phyloP scores from a whole-genome alignment of 257 asterid species.

The Buddleja alternifolia region DNA sequence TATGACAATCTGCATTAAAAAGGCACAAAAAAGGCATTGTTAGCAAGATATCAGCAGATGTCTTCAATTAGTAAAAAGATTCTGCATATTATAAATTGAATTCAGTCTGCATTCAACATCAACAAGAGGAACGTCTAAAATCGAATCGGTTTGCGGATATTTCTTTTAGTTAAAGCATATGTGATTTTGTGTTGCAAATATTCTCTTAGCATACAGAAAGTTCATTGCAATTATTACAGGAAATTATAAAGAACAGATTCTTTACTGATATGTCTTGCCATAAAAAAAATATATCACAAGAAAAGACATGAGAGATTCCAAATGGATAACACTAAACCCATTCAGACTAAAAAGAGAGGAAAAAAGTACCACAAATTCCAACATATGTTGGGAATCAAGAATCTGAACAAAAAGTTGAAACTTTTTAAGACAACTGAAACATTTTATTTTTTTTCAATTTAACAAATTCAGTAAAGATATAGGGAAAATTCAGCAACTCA shows the following conservation, averaged over 20 bases:
- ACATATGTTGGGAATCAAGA: slow-evolving; percentile 40
- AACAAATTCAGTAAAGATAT: slow-evolving; percentile 10
- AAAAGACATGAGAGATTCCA: slow-evolving; percentile 24
- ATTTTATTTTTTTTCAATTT: slow-evolving; percentile 7
- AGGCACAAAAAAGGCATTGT: not conserved
- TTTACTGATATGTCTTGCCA: slow-evolving; percentile 22
- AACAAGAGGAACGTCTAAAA: not conserved
- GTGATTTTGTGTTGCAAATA: not conserved
- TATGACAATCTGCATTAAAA: slow-evolving; percentile 33
- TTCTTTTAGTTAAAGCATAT: no score
- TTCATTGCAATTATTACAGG: slow-evolving; percentile 16
- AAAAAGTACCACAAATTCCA: slow-evolving; percentile 28
- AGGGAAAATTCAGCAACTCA: not conserved
- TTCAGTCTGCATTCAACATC: slow-evolving; percentile 19
- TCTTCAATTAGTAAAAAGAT: slow-evolving; percentile 7
- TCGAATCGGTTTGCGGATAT: no score
- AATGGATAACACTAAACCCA: slow-evolving; percentile 23
- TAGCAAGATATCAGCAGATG: not conserved
- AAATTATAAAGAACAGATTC: slow-evolving; percentile 32
- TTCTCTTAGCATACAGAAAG: slow-evolving; percentile 22
- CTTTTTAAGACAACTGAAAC: slow-evolving; percentile 18
- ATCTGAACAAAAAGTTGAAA: slow-evolving; percentile 24
- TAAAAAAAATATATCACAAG: slow-evolving; percentile 13
- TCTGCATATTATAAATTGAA: not conserved
- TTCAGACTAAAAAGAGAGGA: slow-evolving; percentile 13